Evolutionary conservation across 306 rosid species (phyloP).

Genomic region (Cicer chorassanicum): DNA sequence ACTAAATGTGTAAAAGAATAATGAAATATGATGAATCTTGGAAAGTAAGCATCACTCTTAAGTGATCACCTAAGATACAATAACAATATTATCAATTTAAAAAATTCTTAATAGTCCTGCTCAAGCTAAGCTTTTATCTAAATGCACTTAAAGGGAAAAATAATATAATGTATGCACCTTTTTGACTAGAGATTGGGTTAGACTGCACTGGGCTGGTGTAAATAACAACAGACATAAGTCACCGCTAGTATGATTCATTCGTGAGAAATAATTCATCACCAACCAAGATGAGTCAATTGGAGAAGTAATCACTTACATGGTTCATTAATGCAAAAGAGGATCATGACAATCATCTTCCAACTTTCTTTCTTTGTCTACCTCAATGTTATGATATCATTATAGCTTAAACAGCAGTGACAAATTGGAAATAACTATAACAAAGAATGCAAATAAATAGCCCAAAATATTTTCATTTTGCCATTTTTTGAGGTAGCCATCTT

Average conservation of each 20-base stretch:
- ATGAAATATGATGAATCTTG: slow-evolving; percentile 22
- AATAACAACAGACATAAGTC: background rate
- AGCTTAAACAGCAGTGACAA: background rate
- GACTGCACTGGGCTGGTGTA: background rate
- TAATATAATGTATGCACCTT: background rate
- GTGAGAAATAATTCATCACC: slow-evolving; percentile 2
- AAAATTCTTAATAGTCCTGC: background rate
- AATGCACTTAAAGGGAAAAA: background rate
- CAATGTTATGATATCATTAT: background rate
- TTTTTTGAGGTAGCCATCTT: background rate
- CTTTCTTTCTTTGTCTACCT: background rate
- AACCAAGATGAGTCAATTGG: background rate
- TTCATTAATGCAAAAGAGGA: slow-evolving; percentile 14
- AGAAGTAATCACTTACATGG: slow-evolving; percentile 15
- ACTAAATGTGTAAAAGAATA: background rate
- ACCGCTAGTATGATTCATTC: background rate
- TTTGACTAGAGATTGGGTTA: background rate
- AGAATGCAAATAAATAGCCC: background rate
- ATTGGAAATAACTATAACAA: background rate
- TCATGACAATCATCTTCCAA: slow-evolving; percentile 6
- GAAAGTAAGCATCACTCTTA: background rate
- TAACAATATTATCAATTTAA: background rate
- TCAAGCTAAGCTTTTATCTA: slow-evolving; percentile 9
- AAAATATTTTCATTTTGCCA: background rate
- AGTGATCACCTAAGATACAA: background rate